Base-by-base conservation (phyloP, 139 green algal species). In the Tetradesmus lagerheimii region DNA sequence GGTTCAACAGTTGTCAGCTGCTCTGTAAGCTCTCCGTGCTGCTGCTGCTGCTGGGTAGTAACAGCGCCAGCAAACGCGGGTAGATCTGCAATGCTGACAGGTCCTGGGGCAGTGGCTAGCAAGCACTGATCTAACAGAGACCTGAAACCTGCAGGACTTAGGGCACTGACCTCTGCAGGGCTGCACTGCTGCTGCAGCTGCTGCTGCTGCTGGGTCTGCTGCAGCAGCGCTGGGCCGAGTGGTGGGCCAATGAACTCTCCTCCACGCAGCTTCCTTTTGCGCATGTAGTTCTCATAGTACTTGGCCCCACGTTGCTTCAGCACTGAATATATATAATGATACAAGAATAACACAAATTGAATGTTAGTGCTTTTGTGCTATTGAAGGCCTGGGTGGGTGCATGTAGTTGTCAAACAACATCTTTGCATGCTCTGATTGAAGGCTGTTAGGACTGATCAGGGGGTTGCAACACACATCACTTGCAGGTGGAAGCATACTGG, bases 241-340 rank as follows among this genome's bases (percentile, higher is more conserved):
- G 80, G 80, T 34, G 47, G 80, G 2, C 80, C 80, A 16, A 86
- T 12, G 71, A 86, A 86, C n/a, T 45, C n/a, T 16, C 80, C 80
- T 34, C 80, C 80, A n/a, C 37, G 53, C 35, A 75, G 15, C 35
- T 45, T 50, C 47, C 80, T 74, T 1, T 86, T 86, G 80, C 80
- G 80, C n/a, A 86, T 62, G 80, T 86, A 86, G n/a, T 86, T 86
- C 57, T 86, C 79, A 71, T 85, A 85, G 43, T 85, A 85, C 35
- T 6, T 67, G 25, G 79, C 29, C 0, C 41, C 79, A 12, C 79
- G 47, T 14, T 62, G 47, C 47, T 62, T 62, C 12, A 62, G 47
- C 12, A 14, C 47, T 62, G 47, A n/a, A n/a, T n/a, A n/a, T n/a
- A n/a, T n/a, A n/a, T n/a, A n/a, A n/a, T n/a, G n/a, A n/a, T n/a